These are phyloP conservation scores for Spongiforma sp. DNA, from an alignment of 1,284 basidiomycete genomes.

Conservation along the genomic window DNA sequence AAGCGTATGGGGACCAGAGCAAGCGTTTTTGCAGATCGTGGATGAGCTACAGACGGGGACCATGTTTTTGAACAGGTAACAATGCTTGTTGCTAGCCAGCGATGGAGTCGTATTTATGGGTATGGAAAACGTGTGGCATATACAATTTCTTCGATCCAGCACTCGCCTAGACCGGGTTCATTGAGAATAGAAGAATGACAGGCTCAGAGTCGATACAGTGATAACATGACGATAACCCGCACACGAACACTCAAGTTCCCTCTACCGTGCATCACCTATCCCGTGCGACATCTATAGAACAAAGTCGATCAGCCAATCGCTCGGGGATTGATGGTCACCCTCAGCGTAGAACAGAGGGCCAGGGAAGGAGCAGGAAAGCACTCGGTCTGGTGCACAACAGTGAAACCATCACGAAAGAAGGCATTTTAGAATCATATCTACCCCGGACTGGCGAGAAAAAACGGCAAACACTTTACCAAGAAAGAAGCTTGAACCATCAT, in stretches of 20 bases:
- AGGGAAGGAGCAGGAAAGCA: no score
- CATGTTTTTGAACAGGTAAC: slow-evolving; percentile 85
- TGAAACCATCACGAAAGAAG: slow-evolving; percentile 35
- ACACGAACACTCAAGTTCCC: background rate
- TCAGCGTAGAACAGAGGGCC: no score
- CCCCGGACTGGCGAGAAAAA: no score
- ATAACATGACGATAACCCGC: background rate
- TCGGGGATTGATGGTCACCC: no score
- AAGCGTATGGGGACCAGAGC: slow-evolving; percentile 62
- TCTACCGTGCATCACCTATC: no score
- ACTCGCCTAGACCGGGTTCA: slow-evolving; percentile 92
- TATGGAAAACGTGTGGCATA: no score
- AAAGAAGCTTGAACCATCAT: no score
- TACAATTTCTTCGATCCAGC: slow-evolving; percentile 93
- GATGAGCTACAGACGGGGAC: slow-evolving; percentile 88
- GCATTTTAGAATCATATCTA: background rate
- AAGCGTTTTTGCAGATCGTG: slow-evolving; percentile 72
- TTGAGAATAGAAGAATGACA: background rate
- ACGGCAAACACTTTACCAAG: no score
- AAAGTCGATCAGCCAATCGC: no score
- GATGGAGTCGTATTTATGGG: no score
- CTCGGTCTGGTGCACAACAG: slow-evolving; percentile 45
- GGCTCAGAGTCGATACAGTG: background rate
- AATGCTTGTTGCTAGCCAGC: no score
- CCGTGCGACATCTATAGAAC: no score